Percentiles rank a stretch among this genome's conserved stretches.
These are phyloP conservation scores for Camellia sinensis DNA, from an alignment of 148 eudicot genomes.

Conservation along the genomic window DNA sequence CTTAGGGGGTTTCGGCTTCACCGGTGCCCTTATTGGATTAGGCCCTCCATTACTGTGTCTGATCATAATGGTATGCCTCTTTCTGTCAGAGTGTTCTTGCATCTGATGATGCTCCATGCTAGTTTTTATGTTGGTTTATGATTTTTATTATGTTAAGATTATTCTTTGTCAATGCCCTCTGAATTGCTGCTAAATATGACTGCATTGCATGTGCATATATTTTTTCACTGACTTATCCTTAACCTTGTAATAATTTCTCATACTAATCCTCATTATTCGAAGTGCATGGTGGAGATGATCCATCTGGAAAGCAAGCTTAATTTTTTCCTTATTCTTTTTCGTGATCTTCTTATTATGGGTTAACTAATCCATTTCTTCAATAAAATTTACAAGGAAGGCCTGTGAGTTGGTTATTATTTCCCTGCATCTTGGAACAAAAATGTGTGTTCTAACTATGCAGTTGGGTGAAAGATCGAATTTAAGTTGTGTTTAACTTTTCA, in stretches of 20 bases:
- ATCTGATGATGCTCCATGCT: background rate
- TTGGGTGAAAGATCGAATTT: background rate
- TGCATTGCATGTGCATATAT: background rate
- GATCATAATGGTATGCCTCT: constrained; percentile 73
- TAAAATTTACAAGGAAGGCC: background rate
- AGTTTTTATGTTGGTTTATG: background rate
- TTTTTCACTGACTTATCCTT: background rate
- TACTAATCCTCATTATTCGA: background rate
- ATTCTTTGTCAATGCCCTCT: no score
- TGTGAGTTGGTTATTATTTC: background rate
- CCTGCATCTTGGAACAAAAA: background rate
- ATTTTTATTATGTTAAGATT: background rate
- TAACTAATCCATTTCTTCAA: background rate
- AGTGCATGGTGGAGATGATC: background rate
- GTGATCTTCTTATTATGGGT: background rate
- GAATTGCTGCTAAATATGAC: background rate
- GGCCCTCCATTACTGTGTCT: constrained; percentile 81
- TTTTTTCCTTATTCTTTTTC: background rate
- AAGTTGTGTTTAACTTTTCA: background rate
- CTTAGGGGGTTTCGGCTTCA: constrained; percentile 94
- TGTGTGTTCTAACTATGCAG: background rate
- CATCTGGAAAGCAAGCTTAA: background rate
- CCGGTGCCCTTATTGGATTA: constrained; percentile 92
- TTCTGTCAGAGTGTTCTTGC: background rate
- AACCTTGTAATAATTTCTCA: background rate